Conservation (phyloP, 2,329 filamentous ascomycete genomes). For the Microascus cirrosus region DNA sequence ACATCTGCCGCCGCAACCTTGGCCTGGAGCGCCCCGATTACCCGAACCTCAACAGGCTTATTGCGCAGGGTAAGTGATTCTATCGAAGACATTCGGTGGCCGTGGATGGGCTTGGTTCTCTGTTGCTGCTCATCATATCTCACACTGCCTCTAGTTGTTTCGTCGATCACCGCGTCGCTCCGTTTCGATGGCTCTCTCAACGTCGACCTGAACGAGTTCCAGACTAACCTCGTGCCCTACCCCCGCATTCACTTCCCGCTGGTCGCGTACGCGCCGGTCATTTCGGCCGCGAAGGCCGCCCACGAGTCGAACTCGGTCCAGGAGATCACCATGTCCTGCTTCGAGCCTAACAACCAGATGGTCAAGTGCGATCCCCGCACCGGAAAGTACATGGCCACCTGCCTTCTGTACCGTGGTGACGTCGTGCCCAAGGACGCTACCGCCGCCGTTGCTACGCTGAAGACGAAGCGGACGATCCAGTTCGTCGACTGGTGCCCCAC, state of each 20-base stretch:
- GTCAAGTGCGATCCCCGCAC: constrained; percentile 98
- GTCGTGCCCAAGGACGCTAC: constrained; percentile 95
- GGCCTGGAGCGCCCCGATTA: constrained; percentile 96
- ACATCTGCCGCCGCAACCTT: constrained; percentile 96
- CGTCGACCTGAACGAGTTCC: constrained; percentile 99
- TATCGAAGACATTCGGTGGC: not conserved
- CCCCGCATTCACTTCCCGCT: constrained; percentile 99
- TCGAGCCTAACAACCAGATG: constrained; percentile 99
- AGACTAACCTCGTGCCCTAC: constrained; percentile 98
- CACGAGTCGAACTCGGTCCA: constrained; percentile 97
- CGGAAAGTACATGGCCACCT: constrained; percentile 99
- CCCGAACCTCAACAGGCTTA: constrained; percentile 97
- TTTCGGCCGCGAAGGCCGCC: constrained; percentile 88
- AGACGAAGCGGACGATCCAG: constrained; percentile 99
- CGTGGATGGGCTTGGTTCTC: not conserved
- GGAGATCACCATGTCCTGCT: constrained; percentile 98
- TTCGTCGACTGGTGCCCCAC: constrained; percentile 99
- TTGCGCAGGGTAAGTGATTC: constrained; percentile 71
- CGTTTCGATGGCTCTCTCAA: constrained; percentile 98
- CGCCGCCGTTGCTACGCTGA: constrained; percentile 84
- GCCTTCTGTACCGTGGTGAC: constrained; percentile 94
- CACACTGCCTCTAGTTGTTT: constrained; percentile 60
- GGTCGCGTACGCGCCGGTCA: constrained; percentile 87
- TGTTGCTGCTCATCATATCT: constrained; percentile 5
- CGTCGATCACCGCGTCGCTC: constrained; percentile 95